Evolutionary conservation across 2,329 filamentous ascomycete species (phyloP).

Genomic region (Westerdykella sp.): DNA sequence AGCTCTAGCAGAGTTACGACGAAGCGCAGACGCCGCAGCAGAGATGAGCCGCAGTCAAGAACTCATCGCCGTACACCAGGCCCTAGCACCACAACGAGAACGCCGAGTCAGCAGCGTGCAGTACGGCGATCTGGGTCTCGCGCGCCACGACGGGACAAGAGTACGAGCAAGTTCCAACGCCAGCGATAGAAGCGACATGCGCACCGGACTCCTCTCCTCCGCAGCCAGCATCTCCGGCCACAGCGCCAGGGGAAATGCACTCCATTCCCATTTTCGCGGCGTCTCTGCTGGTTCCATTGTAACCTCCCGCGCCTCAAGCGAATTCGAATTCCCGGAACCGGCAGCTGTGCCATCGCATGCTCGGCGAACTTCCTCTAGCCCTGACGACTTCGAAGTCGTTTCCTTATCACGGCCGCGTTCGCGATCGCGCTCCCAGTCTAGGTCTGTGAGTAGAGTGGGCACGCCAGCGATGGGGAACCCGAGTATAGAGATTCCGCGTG

Average conservation of each 20-base stretch:
- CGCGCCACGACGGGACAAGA: conserved; percentile 69
- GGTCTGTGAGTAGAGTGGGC: conserved; percentile 16
- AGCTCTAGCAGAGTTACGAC: conserved; percentile 56
- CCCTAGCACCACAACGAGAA: conserved; percentile 50
- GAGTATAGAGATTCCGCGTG: conserved; percentile 23
- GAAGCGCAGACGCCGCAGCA: conserved; percentile 42
- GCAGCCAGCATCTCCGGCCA: conserved; percentile 55
- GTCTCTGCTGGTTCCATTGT: conserved; percentile 39
- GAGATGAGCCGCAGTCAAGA: conserved; percentile 38
- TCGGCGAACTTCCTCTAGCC: conserved; percentile 12
- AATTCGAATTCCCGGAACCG: conserved; percentile 26
- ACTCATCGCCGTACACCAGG: conserved; percentile 54
- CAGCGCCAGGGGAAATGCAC: conserved; percentile 20
- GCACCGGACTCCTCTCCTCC: conserved; percentile 49
- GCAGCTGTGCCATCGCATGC: conserved; percentile 17
- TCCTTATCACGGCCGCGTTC: conserved; percentile 36
- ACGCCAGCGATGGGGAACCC: conserved; percentile 11
- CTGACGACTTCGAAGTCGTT: conserved; percentile 40
- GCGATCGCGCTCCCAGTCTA: conserved; percentile 6
- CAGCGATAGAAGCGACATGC: conserved; percentile 62
- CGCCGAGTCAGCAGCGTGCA: conserved; percentile 67
- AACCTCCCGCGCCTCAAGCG: conserved; percentile 35
- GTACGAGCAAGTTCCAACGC: conserved; percentile 67
- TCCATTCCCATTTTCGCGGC: conserved; percentile 38
- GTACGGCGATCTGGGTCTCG: conserved; percentile 70